Conservation (phyloP, 2,329 filamentous ascomycete species). For the Dactylellina cionopaga region DNA sequence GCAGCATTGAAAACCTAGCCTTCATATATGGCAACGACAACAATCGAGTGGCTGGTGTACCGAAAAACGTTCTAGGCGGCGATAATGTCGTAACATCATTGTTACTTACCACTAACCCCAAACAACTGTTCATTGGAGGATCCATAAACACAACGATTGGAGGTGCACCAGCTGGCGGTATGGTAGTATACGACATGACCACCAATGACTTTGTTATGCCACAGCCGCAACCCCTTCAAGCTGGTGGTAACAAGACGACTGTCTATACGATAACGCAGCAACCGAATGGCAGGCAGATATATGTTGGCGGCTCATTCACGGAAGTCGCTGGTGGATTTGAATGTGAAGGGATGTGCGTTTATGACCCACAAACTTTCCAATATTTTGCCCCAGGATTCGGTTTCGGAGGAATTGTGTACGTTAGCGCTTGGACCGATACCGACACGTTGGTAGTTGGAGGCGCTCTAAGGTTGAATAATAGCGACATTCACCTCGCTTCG, state of each 20-base stretch:
- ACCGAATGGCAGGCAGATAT: conserved; percentile 77
- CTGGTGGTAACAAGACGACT: conserved; percentile 70
- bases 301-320: conserved; percentile 82
- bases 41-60: conserved; percentile 75
- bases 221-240: conserved; percentile 69
- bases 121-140: conserved; percentile 82
- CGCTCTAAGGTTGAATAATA: conserved; percentile 75
- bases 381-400: conserved; percentile 72
- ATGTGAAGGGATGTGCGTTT: conserved; percentile 86
- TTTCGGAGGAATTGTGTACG: conserved; percentile 75
- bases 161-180: conserved; percentile 72
- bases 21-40: conserved; percentile 81
- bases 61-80: conserved; percentile 72
- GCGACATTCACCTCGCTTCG: conserved; percentile 73
- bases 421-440: conserved; percentile 79
- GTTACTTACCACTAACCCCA: conserved; percentile 69
- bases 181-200: conserved; percentile 81
- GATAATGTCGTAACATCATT: conserved; percentile 78
- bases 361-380: conserved; percentile 69
- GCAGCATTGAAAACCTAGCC: conserved; percentile 79
- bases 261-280: conserved; percentile 81
- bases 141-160: conserved; percentile 76
- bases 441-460: conserved; percentile 80
- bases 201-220: conserved; percentile 76
- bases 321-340: conserved; percentile 59